Base-by-base conservation (phyloP, 2,329 filamentous ascomycete species). In the Talaromyces albobiverticillius region DNA sequence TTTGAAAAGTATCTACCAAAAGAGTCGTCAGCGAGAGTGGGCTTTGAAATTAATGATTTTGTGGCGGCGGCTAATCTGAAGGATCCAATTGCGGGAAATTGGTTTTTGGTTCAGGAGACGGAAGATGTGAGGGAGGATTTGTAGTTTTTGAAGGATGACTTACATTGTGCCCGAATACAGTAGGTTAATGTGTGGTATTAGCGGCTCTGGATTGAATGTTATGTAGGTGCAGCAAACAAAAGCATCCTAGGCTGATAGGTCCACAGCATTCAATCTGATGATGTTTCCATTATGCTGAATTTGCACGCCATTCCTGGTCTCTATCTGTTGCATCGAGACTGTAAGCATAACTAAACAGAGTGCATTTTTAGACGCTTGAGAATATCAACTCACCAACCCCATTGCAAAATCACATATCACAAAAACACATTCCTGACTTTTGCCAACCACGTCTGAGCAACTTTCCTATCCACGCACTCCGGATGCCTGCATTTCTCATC, bases 401-500 rank as follows among this genome's bases (percentile, higher is more conserved):
- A 16, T 4, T 22, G 5, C 18, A 22, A 29, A 14, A 13, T 14
- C 9, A 49, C 22, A 8, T 7, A 32, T 43, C 29, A 51, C 18
- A 16, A 26, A 26, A 51, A 25, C 1, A 11, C 26, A 18, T 43
- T 22, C 7, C 26, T 45, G 18, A 55, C 46, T 29, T 32, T 55
- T 13, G 31, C 22, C 53, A 41, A 51, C 53, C 53, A 55, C 10
- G 10, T 50, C 23, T 18, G n/a, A 11, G 26, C 22, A 29, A n/a
- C 16, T 20, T 34, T 51, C 2, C 13, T 5, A 18, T n/a, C 6
- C 41, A 55, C 4, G 13, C 53, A 55, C 14, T 55, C 32, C 22
- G 47, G 47, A 51, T 55, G 53, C 23, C 18, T 51, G 31, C 46
- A 55, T 22, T 40, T 49, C 41, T 55, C 53, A 34, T 55, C 34